Percentiles rank a stretch among this genome's conserved stretches.
phyloP scores from a whole-genome alignment of 2,329 filamentous ascomycete genomes.

The Stagonosporopsis vannaccii region DNA sequence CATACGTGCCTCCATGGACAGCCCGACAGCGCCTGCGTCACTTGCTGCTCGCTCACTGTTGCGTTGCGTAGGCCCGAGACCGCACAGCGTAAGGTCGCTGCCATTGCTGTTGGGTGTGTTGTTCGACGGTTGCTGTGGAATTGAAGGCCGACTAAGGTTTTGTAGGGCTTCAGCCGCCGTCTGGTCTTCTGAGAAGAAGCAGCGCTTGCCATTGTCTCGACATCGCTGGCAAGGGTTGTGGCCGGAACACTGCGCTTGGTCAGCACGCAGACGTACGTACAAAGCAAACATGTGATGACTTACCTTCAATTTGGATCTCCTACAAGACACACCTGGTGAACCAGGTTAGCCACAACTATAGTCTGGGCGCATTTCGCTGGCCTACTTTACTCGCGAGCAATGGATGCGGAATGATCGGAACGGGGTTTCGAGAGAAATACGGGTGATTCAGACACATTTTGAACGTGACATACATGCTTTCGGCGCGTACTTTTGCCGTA shows the following conservation, averaged over 20 bases:
- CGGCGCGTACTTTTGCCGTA: conserved; percentile 46
- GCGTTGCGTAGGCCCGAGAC: conserved; percentile 30
- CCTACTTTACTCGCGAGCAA: conserved; percentile 7
- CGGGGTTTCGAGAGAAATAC: conserved; percentile 1
- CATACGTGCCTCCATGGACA: conserved; percentile 47
- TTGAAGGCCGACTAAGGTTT: conserved; percentile 45
- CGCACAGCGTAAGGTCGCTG: conserved; percentile 26
- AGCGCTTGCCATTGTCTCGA: conserved; percentile 43
- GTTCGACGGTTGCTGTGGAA: conserved; percentile 25
- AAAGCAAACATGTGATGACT: not conserved
- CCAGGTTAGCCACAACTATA: conserved; percentile 22
- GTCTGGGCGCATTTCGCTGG: not conserved
- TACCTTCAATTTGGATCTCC: conserved; percentile 48
- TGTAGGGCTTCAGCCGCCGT: conserved; percentile 48
- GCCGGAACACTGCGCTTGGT: conserved; percentile 39
- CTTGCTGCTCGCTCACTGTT: conserved; percentile 34
- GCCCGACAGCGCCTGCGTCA: conserved; percentile 34
- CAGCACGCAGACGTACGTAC: conserved; percentile 1
- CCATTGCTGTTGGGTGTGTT: conserved; percentile 18
- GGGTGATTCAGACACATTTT: not conserved
- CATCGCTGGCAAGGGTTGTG: conserved; percentile 48
- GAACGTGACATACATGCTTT: conserved; percentile 43
- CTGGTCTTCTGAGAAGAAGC: conserved; percentile 50
- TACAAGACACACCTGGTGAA: conserved; percentile 43
- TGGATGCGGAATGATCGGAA: conserved; percentile 33